A percentile compares a stretch with the other conserved stretches of the same genome.
phyloP scores from a whole-genome alignment of 768 basidiomycete genomes.

The Suillus tomentosus region DNA sequence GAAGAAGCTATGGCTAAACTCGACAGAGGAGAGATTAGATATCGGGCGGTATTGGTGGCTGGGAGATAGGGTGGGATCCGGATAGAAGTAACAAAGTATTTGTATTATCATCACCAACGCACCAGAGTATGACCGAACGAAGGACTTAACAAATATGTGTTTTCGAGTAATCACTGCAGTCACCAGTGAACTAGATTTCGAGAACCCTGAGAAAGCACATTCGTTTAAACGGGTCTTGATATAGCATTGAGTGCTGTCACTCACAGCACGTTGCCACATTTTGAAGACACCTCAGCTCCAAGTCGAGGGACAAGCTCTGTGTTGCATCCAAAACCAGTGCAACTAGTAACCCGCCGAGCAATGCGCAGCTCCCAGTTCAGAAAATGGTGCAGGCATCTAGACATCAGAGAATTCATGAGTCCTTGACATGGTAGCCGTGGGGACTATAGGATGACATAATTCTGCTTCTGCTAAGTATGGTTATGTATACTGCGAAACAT shows the following conservation, averaged over 20 bases:
- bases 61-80: not conserved
- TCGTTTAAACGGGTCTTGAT: not conserved
- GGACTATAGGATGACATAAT: no score
- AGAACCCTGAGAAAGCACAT: not conserved
- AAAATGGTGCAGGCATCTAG: not conserved
- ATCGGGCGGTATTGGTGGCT: constrained; percentile 33
- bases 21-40: constrained; percentile 30
- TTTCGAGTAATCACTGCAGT: no score
- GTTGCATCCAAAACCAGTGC: no score
- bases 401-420: no score
- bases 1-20: constrained; percentile 30
- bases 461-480: no score
- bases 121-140: not conserved
- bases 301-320: not conserved
- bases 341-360: not conserved
- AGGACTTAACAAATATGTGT: not conserved
- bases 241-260: not conserved
- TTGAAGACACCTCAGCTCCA: not conserved
- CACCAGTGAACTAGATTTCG: not conserved
- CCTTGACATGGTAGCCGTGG: no score
- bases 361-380: not conserved
- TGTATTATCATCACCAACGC: not conserved
- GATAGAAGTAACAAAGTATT: not conserved
- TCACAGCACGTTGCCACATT: not conserved
- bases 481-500: no score